A percentile compares a stretch with the other conserved stretches of the same genome.
Conservation (phyloP, 352 stramenopile genomes). For the Pythium folliculosum region DNA sequence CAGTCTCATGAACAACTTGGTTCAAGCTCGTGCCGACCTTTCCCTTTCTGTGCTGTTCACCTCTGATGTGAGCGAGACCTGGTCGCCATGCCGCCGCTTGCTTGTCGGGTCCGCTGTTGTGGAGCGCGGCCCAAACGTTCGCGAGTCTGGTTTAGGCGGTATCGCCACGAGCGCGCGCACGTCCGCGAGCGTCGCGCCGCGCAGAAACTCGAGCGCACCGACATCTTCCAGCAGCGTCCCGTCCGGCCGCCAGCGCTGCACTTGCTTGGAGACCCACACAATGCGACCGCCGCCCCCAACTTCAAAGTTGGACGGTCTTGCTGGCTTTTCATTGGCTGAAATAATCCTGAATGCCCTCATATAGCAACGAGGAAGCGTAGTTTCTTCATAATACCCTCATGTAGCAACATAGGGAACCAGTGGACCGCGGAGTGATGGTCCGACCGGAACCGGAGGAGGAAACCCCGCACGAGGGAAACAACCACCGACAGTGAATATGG, state of each 20-base stretch:
- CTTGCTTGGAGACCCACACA: constrained; percentile 16
- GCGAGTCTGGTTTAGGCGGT: neutral
- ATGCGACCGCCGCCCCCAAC: neutral
- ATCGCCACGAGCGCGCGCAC: constrained; percentile 28
- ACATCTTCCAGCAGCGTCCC: constrained; percentile 9
- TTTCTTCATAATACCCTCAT: no score
- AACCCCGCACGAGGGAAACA: neutral
- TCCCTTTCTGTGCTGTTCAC: no score
- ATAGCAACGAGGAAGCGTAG: no score
- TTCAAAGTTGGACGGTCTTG: constrained; percentile 6
- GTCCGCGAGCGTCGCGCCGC: constrained; percentile 28
- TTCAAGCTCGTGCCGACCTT: neutral
- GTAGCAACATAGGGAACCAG: neutral
- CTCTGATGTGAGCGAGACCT: no score
- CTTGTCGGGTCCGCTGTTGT: neutral
- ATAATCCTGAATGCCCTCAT: no score
- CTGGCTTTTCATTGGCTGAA: neutral
- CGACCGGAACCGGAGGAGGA: neutral
- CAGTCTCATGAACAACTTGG: neutral
- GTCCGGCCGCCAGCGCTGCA: constrained; percentile 18
- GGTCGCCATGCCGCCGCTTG: no score
- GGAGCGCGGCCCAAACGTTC: neutral
- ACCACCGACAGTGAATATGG: neutral
- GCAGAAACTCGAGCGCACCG: constrained; percentile 33
- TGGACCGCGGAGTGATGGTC: constrained; percentile 7